Evolutionary conservation across 768 basidiomycete genomes (phyloP), one percentile per base, ranked within the genome.

Genomic region (Saitozyma sp.): DNA sequence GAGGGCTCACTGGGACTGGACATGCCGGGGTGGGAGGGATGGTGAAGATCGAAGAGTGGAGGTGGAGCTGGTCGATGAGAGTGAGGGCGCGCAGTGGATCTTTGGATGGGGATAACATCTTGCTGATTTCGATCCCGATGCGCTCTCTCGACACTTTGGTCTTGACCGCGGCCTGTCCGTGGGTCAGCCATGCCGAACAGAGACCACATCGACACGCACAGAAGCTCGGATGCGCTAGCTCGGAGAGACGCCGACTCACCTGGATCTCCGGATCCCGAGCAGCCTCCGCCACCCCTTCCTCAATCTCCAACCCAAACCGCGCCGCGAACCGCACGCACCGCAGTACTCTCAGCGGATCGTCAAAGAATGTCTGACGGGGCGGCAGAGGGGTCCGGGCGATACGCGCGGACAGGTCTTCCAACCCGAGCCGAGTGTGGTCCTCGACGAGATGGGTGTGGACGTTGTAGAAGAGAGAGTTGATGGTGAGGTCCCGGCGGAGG

Each of bases 401-500:
- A 2, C 91, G 89, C 48, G 85, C 80, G 40, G 83, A 84, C 4
- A 99, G 82, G 79, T 99, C 96, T n/a, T 86, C 81, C 45, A 97
- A 81, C 19, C 96, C 96, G 88, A 92, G 50, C 37, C 41, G 84
- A 1, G 92, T 95, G 70, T 84, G 84, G 76, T 99, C 96, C 74
- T 99, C 96, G 2, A 99, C 88, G 3, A 81, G 68, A 13, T 87
- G 85, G 0, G 88, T 87, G 71, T 96, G 92, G 1, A 99, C 85
- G 67, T 99, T 98, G 81, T 94, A 98, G 81, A 98, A 98, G 8
- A 99, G 82, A 0, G 95, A 83, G 74, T 99, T 99, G 78, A 99
- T 96, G 1, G 96, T 98, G 38, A 89, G 86, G 77, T 99, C 96
- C 71, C 96, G 83, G 56, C 96, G 83, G 53, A 89, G 77, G 2